A percentile compares a stretch with the other conserved stretches of the same genome.
phyloP scores from a whole-genome alignment of 1,284 basidiomycete genomes.

The Coniferiporia weirii region DNA sequence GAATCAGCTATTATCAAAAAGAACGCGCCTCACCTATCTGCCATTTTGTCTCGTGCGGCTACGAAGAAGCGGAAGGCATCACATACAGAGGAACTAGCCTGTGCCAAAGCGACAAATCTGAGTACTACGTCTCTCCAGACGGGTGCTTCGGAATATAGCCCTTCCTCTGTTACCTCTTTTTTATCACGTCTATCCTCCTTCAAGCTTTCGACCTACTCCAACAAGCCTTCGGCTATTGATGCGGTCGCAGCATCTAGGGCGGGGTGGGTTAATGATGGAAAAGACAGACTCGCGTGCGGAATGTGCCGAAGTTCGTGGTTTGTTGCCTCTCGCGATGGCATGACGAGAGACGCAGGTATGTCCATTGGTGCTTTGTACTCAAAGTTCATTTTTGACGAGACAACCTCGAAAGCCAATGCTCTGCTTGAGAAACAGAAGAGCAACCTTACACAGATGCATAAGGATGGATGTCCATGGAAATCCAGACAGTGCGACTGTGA shows the following conservation, averaged over 20 bases:
- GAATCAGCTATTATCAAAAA: conserved; percentile 38
- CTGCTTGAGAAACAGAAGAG: conserved; percentile 66
- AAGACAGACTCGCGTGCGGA: conserved; percentile 67
- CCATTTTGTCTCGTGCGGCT: conserved; percentile 60
- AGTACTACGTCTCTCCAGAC: conserved; percentile 27
- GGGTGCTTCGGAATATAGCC: conserved; percentile 60
- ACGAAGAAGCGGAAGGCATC: conserved; percentile 48
- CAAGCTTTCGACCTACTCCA: conserved; percentile 71
- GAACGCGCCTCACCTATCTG: conserved; percentile 59
- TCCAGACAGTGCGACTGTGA: conserved; percentile 70
- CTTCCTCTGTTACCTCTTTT: conserved; percentile 68
- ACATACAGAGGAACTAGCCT: conserved; percentile 31
- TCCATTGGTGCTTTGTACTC: conserved; percentile 22
- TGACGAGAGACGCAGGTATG: conserved; percentile 72
- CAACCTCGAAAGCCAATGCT: conserved; percentile 42
- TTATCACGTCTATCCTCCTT: conserved; percentile 67
- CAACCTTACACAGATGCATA: conserved; percentile 63
- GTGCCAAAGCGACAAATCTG: conserved; percentile 20
- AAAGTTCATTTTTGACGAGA: conserved; percentile 4
- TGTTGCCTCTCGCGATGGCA: conserved; percentile 55
- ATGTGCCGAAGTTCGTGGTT: conserved; percentile 70
- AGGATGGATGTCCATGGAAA: conserved; percentile 78
- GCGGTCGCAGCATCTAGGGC: conserved; percentile 73
- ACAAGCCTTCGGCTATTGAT: conserved; percentile 66
- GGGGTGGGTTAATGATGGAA: conserved; percentile 75